These are phyloP conservation scores for Bacidia rubella DNA, from an alignment of 495 filamentous ascomycete species.

Conservation along the genomic window DNA sequence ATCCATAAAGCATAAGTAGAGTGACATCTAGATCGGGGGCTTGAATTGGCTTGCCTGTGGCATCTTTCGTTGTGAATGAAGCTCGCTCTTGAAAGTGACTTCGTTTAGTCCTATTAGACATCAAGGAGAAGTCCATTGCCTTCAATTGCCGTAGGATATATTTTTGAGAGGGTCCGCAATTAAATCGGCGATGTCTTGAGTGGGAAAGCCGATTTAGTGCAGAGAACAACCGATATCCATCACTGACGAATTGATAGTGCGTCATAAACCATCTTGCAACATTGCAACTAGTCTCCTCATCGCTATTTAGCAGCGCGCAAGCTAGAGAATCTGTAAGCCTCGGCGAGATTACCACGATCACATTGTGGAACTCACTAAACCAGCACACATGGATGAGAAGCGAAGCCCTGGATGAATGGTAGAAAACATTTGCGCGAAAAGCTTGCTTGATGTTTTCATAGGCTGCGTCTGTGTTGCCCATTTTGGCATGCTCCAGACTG, in stretches of 20 bases:
- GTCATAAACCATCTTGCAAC: slow-evolving; percentile 75
- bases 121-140: slow-evolving; percentile 58
- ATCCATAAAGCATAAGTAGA: slow-evolving; percentile 74
- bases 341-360: background rate
- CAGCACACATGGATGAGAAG: slow-evolving; percentile 69
- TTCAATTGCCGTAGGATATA: slow-evolving; percentile 84
- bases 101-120: slow-evolving; percentile 21
- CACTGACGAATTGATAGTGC: slow-evolving; percentile 69
- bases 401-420: slow-evolving; percentile 46
- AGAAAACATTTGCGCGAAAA: slow-evolving; percentile 66
- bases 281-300: slow-evolving; percentile 57
- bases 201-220: slow-evolving; percentile 52
- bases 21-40: slow-evolving; percentile 52
- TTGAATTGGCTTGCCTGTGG: slow-evolving; percentile 30
- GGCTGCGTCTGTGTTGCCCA: slow-evolving; percentile 43
- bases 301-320: slow-evolving; percentile 66
- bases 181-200: slow-evolving; percentile 34
- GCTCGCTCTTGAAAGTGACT: slow-evolving; percentile 33
- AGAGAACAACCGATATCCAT: slow-evolving; percentile 70
- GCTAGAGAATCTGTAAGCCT: slow-evolving; percentile 31
- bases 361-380: slow-evolving; percentile 41
- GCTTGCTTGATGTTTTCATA: slow-evolving; percentile 67
- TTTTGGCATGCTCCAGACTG: slow-evolving; percentile 54
- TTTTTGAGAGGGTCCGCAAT: slow-evolving; percentile 58
- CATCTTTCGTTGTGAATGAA: slow-evolving; percentile 36